phyloP scores from a whole-genome alignment of 495 filamentous ascomycete species.

The Entonaema liquescens region DNA sequence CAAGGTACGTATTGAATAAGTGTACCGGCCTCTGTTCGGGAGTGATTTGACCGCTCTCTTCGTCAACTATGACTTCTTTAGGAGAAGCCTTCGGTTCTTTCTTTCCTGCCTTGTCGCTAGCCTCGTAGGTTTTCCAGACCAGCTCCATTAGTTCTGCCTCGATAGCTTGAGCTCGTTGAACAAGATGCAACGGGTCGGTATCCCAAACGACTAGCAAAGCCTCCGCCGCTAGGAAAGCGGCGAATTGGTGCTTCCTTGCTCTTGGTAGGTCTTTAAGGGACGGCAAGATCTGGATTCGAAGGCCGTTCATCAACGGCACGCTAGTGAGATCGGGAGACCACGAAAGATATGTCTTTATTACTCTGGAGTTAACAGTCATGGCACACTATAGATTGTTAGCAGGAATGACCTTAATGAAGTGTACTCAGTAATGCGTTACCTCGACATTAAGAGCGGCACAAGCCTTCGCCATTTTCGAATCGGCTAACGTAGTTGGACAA shows the following conservation, averaged over 20 bases:
- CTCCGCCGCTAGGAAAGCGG: constrained; percentile 76
- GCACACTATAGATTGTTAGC: constrained; percentile 61
- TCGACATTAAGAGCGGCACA: constrained; percentile 75
- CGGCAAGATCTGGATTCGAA: constrained; percentile 76
- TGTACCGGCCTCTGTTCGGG: constrained; percentile 71
- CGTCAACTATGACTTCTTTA: constrained; percentile 67
- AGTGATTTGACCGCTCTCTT: constrained; percentile 72
- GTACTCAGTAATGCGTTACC: constrained; percentile 49
- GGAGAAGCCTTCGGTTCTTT: constrained; percentile 56
- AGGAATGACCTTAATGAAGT: neutral
- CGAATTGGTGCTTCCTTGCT: constrained; percentile 77
- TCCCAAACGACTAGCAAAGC: constrained; percentile 78
- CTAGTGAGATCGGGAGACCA: constrained; percentile 76
- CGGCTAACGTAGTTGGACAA: constrained; percentile 68
- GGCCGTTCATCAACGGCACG: constrained; percentile 77
- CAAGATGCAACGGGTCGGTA: constrained; percentile 74
- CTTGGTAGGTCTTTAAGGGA: constrained; percentile 72
- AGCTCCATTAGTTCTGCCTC: constrained; percentile 78
- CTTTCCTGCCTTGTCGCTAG: constrained; percentile 56
- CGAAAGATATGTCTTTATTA: constrained; percentile 76
- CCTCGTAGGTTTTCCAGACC: constrained; percentile 68
- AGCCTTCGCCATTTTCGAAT: constrained; percentile 66
- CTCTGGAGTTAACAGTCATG: constrained; percentile 81
- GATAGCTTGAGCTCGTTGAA: constrained; percentile 70
- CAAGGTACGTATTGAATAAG: constrained; percentile 71